Evolutionary conservation across 2,329 filamentous ascomycete species (phyloP), one percentile per base, ranked within the genome.

Genomic region (Pestalotiopsis sp.): DNA sequence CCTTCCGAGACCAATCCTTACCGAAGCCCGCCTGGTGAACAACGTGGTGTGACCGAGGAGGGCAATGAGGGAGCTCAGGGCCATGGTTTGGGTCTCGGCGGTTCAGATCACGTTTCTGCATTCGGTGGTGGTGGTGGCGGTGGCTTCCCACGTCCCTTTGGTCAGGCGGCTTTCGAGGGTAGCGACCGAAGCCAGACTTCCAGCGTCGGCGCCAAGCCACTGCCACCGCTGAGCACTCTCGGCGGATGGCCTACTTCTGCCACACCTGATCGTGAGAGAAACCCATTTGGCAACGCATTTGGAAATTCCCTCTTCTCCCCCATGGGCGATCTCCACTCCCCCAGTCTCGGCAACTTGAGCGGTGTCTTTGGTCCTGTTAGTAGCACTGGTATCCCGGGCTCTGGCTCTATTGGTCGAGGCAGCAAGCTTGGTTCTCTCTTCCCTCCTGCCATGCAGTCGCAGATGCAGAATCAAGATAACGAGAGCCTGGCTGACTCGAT

Each of bases 1-100:
- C 96, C 96, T 12, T 96, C 95, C 0, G 94, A 97, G 76, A 98
- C 96, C 3, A 99, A 99, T 77, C 96, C 96, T 1, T 99, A 96
- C 78, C 93, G 95, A 72, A 98, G 95, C 78, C 96, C 96, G 2
- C 90, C 92, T 7, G 92, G 91, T 49, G 92, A 94, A 31, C 31
- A 36, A 36, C 90, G 90, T 59, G 84, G 84, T 4, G 90, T 92
- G 68, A 89, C 93, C 62, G 88, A 89, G 17, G 85, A 86, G 61
- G 87, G 79, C 41, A 82, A 84, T 13, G 84, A 86, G 7, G 83
- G 82, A 64, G 77, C 81, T 13, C 84, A 84, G 65, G 87, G 86
- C 31, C 84, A 86, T 62, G 85, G 87, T 9, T 31, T 67, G 4
- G 69, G 69, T 27, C 63, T 67, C 67, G 85, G 85, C 49, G 83